Evolutionary conservation across 257 asterid genomes (phyloP).

Genomic region (Przewalskia tangutica): DNA sequence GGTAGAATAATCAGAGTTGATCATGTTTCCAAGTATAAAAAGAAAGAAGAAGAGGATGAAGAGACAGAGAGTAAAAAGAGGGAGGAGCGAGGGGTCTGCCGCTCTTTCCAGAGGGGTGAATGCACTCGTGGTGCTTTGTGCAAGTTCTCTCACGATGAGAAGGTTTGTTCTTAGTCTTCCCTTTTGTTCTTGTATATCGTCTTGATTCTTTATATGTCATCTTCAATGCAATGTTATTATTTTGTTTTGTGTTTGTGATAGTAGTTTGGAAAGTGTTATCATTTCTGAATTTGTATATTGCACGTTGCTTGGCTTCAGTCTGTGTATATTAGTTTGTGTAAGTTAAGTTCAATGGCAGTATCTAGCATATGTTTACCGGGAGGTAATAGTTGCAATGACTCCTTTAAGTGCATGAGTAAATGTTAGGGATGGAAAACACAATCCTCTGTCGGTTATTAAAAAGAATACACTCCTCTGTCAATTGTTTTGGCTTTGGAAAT

Average conservation of each 20-base stretch:
- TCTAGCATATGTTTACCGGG: neutral
- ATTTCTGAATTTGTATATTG: neutral
- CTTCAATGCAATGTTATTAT: neutral
- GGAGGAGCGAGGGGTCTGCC: slow-evolving; percentile 92
- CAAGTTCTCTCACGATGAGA: slow-evolving; percentile 89
- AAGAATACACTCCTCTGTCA: neutral
- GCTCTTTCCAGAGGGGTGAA: slow-evolving; percentile 85
- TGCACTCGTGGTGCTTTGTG: slow-evolving; percentile 83
- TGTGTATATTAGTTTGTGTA: neutral
- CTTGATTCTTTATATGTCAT: neutral
- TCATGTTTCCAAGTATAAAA: slow-evolving; percentile 70
- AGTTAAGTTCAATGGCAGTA: neutral
- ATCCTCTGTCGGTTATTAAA: neutral
- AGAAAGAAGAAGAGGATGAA: slow-evolving; percentile 91
- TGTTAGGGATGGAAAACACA: neutral
- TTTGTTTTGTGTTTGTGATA: neutral
- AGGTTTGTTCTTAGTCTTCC: slow-evolving; percentile 26
- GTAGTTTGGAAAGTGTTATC: neutral
- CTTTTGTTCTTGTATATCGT: neutral
- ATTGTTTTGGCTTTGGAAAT: neutral
- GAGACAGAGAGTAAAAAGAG: slow-evolving; percentile 78
- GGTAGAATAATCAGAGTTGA: slow-evolving; percentile 86
- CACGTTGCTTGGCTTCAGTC: neutral
- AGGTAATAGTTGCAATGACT: neutral
- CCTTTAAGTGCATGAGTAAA: neutral